Conservation (phyloP, 106 monocot genomes). For the Hemerocallis citrina region DNA sequence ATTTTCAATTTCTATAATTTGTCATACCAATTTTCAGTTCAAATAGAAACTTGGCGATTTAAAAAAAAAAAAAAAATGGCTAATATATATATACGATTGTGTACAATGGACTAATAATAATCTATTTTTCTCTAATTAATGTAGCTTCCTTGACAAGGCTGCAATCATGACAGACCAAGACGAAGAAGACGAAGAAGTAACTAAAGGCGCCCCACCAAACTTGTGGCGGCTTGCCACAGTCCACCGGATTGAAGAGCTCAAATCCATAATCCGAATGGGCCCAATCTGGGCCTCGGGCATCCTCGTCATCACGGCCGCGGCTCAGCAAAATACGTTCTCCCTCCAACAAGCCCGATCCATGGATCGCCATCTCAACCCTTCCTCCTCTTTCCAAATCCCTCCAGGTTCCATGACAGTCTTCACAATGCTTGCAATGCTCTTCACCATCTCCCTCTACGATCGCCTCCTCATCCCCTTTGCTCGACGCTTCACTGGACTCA, state of each 20-base stretch:
- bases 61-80: too few species aligned
- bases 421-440: constrained; percentile 56
- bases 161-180: constrained; percentile 50
- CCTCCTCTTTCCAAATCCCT: constrained; percentile 59
- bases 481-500: constrained; percentile 52
- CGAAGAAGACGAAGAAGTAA: neutral
- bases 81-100: too few species aligned
- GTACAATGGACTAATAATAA: too few species aligned
- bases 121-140: too few species aligned
- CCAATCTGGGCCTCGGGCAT: constrained; percentile 88
- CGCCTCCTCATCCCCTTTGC: constrained; percentile 56
- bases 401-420: constrained; percentile 85
- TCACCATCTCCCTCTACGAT: constrained; percentile 74
- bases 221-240: constrained; percentile 74
- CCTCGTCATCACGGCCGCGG: constrained; percentile 58
- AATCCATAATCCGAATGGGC: constrained; percentile 67
- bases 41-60: too few species aligned
- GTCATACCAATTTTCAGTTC: too few species aligned
- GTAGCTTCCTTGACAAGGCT: constrained; percentile 65
- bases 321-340: constrained; percentile 73
- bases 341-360: constrained; percentile 83
- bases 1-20: too few species aligned
- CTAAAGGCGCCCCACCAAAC: constrained; percentile 20
- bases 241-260: constrained; percentile 86
- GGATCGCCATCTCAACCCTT: constrained; percentile 60